phyloP scores from a whole-genome alignment of 805 yeast species.

The Zygosaccharomyces bisporus region DNA sequence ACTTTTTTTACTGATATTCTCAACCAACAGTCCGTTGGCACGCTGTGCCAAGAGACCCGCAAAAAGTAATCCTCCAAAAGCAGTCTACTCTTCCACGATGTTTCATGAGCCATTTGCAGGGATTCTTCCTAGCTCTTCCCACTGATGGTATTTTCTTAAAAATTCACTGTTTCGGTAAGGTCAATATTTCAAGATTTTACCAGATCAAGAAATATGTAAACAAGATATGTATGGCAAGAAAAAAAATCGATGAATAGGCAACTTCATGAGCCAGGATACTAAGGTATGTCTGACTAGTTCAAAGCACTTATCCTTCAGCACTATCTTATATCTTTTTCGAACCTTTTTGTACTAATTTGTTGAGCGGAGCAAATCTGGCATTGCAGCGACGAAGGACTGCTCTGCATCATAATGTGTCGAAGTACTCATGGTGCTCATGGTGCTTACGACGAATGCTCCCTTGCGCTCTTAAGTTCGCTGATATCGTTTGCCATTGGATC shows the following conservation, averaged over 20 bases:
- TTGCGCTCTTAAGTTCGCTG: conserved; percentile 12
- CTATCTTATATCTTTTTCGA: background rate
- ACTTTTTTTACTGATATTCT: too few relatives aligned
- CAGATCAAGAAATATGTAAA: conserved; percentile 6
- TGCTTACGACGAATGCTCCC: conserved; percentile 6
- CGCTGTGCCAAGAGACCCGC: too few relatives aligned
- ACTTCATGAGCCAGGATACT: background rate
- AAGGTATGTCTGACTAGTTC: background rate
- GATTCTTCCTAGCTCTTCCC: background rate
- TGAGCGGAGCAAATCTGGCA: background rate
- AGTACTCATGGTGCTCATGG: conserved; percentile 3
- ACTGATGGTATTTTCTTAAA: background rate
- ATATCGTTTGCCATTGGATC: conserved; percentile 25
- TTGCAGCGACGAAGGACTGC: conserved; percentile 3
- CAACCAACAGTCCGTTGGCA: background rate
- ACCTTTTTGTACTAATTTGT: background rate
- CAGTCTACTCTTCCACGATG: background rate
- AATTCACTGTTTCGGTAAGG: conserved; percentile 2
- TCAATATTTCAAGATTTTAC: conserved; percentile 7
- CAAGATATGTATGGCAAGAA: background rate
- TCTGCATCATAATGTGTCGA: conserved; percentile 4
- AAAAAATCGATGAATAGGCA: background rate
- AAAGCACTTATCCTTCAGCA: background rate
- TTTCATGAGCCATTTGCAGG: background rate
- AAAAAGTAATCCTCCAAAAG: too few relatives aligned